phyloP scores from a whole-genome alignment of 805 yeast genomes.

The Yamadazyma sp. region DNA sequence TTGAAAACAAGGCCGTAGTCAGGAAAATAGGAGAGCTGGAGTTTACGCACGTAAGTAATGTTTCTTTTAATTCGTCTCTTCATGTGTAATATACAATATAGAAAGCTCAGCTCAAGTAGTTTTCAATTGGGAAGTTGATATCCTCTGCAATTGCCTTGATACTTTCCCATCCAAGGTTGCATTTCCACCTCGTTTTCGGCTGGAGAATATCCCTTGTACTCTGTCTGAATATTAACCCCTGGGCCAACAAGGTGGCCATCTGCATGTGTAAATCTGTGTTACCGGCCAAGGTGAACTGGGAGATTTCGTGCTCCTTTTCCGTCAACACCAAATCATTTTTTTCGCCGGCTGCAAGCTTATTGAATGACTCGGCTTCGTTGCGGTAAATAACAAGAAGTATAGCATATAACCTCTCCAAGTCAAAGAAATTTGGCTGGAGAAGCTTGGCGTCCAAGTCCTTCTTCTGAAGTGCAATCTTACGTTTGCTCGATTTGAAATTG shows the following conservation, averaged over 20 bases:
- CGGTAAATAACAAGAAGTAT: slow-evolving; percentile 70
- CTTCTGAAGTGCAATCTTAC: slow-evolving; percentile 27
- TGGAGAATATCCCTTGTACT: slow-evolving; percentile 55
- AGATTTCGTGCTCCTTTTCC: slow-evolving; percentile 32
- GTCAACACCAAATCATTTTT: slow-evolving; percentile 31
- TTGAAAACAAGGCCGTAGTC: slow-evolving; percentile 46
- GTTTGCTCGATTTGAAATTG: slow-evolving; percentile 39
- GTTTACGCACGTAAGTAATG: slow-evolving; percentile 25
- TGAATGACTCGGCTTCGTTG: slow-evolving; percentile 33
- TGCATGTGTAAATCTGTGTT: slow-evolving; percentile 54
- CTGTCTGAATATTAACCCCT: slow-evolving; percentile 49
- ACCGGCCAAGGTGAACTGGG: slow-evolving; percentile 35
- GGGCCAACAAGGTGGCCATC: slow-evolving; percentile 57
- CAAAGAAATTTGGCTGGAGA: slow-evolving; percentile 71
- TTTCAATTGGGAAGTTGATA: slow-evolving; percentile 63
- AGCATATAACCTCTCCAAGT: slow-evolving; percentile 76
- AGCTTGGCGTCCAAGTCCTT: slow-evolving; percentile 57
- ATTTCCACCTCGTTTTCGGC: slow-evolving; percentile 73
- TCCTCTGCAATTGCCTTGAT: slow-evolving; percentile 61
- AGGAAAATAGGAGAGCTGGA: slow-evolving; percentile 27
- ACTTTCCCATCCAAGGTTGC: slow-evolving; percentile 69
- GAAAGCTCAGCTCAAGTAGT: slow-evolving; percentile 42
- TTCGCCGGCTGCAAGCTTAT: slow-evolving; percentile 7
- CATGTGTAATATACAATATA: slow-evolving; percentile 1
- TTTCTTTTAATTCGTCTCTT: slow-evolving; percentile 18